Conservation (phyloP, 73 alveolate genomes). For the Stentor coeruleus region DNA sequence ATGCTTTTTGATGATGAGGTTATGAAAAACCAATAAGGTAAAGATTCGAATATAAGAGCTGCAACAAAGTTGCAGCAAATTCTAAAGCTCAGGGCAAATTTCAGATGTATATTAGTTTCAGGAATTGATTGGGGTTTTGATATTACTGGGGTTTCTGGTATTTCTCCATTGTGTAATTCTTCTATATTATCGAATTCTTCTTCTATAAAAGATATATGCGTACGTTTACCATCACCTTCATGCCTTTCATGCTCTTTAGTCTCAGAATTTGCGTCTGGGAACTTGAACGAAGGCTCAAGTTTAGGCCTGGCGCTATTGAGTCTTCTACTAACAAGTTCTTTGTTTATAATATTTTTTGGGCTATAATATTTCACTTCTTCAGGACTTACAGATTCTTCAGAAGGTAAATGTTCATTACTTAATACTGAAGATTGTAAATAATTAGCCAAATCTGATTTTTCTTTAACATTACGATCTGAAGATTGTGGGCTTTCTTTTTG, state of each 20-base stretch:
- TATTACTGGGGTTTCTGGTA: not conserved
- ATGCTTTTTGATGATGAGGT: not conserved
- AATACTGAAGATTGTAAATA: not conserved
- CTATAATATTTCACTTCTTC: not conserved
- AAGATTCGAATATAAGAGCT: not conserved
- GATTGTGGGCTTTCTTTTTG: not conserved
- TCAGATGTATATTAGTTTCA: not conserved
- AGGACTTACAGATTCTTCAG: not conserved
- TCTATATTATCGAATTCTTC: not conserved
- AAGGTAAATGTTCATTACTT: not conserved
- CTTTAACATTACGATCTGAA: not conserved
- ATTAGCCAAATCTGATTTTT: not conserved
- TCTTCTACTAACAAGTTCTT: not conserved
- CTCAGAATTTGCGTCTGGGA: not conserved
- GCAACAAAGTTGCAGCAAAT: not conserved
- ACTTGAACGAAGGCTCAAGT: not conserved
- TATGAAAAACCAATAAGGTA: not conserved
- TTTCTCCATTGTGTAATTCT: not conserved
- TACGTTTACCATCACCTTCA: not conserved
- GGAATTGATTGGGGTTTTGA: not conserved
- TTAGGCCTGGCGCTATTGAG: constrained; percentile 12
- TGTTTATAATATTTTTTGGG: not conserved
- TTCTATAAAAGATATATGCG: not conserved
- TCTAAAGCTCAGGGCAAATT: not conserved
- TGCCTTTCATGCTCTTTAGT: not conserved